phyloP scores from a whole-genome alignment of 495 filamentous ascomycete species.

The Penicillium arizonense region DNA sequence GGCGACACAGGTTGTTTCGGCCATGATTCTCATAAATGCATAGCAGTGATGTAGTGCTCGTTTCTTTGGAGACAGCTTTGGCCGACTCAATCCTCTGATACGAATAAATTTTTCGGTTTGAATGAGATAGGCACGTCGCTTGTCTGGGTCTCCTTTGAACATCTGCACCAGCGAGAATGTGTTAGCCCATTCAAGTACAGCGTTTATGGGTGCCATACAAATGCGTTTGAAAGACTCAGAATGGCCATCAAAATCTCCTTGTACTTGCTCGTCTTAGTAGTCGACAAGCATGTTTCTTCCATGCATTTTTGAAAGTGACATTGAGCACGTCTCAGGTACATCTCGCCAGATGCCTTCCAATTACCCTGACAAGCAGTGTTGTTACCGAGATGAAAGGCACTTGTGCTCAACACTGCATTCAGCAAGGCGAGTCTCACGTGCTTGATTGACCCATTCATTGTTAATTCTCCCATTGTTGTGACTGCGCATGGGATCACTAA shows the following conservation, averaged over 20 bases:
- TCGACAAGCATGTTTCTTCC: slow-evolving; percentile 5
- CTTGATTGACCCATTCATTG: not conserved
- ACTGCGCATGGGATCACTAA: slow-evolving; percentile 19
- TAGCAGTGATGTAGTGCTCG: slow-evolving; percentile 23
- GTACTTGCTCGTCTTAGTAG: slow-evolving; percentile 15
- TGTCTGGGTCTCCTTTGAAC: slow-evolving; percentile 19
- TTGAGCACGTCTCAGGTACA: slow-evolving; percentile 10
- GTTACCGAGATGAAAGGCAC: slow-evolving; percentile 16
- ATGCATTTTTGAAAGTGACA: slow-evolving; percentile 10
- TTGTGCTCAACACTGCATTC: slow-evolving; percentile 17
- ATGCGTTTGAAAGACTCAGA: slow-evolving; percentile 19
- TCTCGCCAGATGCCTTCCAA: slow-evolving; percentile 5
- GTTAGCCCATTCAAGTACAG: not conserved
- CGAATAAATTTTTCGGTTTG: slow-evolving; percentile 20
- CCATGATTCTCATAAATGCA: slow-evolving; percentile 27
- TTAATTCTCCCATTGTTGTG: slow-evolving; percentile 13
- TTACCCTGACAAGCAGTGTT: not conserved
- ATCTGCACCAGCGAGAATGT: slow-evolving; percentile 2
- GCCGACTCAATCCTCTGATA: slow-evolving; percentile 13
- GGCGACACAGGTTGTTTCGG: slow-evolving; percentile 20
- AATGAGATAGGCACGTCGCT: slow-evolving; percentile 10
- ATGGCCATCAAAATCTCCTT: slow-evolving; percentile 23
- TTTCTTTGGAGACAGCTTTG: slow-evolving; percentile 15
- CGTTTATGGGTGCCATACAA: slow-evolving; percentile 8
- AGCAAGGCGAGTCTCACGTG: slow-evolving; percentile 14